phyloP scores from a whole-genome alignment of 1,284 basidiomycete species.

The Tilletia setariae region DNA sequence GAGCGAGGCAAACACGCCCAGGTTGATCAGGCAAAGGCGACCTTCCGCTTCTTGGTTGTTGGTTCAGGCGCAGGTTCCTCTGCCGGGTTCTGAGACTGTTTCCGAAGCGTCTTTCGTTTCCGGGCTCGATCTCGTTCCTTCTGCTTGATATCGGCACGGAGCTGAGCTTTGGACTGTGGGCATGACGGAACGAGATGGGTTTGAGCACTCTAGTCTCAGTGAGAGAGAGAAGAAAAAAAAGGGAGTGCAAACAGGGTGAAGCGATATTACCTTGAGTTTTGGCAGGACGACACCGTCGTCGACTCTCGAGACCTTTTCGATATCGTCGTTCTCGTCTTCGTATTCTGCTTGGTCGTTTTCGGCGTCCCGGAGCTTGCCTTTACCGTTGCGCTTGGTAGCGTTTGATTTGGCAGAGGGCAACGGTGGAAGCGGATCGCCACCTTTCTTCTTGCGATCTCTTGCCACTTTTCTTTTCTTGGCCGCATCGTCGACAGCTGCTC shows the following conservation, averaged over 20 bases:
- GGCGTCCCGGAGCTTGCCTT: neutral
- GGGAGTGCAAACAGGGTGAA: neutral
- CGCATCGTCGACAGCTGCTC: neutral
- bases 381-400: neutral
- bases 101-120: neutral
- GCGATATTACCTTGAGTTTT: neutral
- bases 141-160: slow-evolving; percentile 9
- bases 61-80: neutral
- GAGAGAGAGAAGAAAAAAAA: neutral
- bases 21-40: neutral
- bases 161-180: neutral
- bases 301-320: neutral
- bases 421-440: neutral
- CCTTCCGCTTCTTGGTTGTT: neutral
- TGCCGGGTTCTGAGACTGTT: neutral
- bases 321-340: slow-evolving; percentile 6
- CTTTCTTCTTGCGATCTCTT: slow-evolving; percentile 10
- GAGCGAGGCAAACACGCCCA: neutral
- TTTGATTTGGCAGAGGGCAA: too few species aligned
- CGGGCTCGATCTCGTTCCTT: slow-evolving; percentile 1
- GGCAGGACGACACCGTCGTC: neutral
- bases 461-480: neutral
- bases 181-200: neutral
- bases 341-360: neutral
- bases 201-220: neutral